These are phyloP conservation scores for Brettanomyces naardenensis DNA, from an alignment of 805 yeast species.

Conservation along the genomic window DNA sequence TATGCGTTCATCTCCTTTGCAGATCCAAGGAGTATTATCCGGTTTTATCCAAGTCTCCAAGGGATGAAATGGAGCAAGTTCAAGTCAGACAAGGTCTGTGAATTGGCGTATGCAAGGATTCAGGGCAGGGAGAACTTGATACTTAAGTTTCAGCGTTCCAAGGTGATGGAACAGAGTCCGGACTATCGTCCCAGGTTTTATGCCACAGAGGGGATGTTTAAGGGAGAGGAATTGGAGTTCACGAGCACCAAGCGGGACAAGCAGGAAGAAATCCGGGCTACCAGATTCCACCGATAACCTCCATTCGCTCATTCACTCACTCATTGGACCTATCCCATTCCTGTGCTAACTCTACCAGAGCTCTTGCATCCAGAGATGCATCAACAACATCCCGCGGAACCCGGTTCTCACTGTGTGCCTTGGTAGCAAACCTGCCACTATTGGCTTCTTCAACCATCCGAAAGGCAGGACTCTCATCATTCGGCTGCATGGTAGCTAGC, in stretches of 20 bases:
- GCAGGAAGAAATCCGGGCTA: too few relatives aligned
- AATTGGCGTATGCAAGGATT: conserved; percentile 42
- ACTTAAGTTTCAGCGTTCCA: conserved; percentile 41
- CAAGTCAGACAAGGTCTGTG: conserved; percentile 43
- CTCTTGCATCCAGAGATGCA: conserved; percentile 61
- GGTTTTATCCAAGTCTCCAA: conserved; percentile 35
- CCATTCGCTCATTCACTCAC: conserved; percentile 15
- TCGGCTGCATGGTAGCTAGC: conserved; percentile 31
- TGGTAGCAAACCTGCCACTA: conserved; percentile 66
- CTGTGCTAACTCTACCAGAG: conserved; percentile 61
- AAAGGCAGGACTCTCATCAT: conserved; percentile 38
- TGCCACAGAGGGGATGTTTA: conserved; percentile 32
- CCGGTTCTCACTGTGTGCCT: conserved; percentile 82
- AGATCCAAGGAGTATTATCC: conserved; percentile 33
- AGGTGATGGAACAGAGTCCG: conserved; percentile 37
- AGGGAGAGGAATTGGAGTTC: conserved; percentile 36
- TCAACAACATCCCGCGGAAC: conserved; percentile 90
- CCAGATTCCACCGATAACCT: conserved; percentile 13
- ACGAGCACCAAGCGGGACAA: too few relatives aligned
- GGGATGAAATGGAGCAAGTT: conserved; percentile 41
- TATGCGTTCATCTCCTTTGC: conserved; percentile 47
- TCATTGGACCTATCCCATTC: conserved; percentile 43
- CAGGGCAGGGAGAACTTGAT: conserved; percentile 40
- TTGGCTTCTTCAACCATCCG: conserved; percentile 65
- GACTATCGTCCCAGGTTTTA: conserved; percentile 42